Conservation (phyloP, 2,329 filamentous ascomycete genomes). For the Amauroascus verrucosus region DNA sequence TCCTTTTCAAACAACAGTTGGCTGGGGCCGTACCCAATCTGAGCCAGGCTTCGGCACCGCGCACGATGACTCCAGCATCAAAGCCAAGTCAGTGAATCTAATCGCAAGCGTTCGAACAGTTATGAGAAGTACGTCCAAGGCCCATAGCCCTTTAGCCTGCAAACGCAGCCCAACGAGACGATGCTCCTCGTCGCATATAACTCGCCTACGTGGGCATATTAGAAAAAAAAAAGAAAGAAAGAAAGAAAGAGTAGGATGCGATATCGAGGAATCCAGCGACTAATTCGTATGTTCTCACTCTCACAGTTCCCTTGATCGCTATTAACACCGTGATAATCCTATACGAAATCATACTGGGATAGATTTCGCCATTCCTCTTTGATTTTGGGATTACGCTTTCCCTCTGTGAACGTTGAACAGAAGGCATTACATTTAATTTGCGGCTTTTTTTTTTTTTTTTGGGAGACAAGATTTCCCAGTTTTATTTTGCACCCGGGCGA, state of each 20-base stretch:
- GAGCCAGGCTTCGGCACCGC: constrained; percentile 70
- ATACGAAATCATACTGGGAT: constrained; percentile 70
- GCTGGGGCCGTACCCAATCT: constrained; percentile 54
- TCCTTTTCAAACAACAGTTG: constrained; percentile 47
- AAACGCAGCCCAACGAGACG: no score
- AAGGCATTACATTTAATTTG: background rate
- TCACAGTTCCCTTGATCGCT: constrained; percentile 75
- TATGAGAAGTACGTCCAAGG: constrained; percentile 71
- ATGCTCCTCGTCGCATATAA: background rate
- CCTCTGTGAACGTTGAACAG: background rate
- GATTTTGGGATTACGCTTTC: background rate
- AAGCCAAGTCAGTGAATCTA: constrained; percentile 77
- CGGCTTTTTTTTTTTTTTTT: background rate
- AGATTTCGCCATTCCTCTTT: constrained; percentile 21
- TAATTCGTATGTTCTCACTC: background rate
- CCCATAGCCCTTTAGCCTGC: no score
- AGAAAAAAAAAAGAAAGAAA: no score
- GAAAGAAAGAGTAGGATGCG: no score
- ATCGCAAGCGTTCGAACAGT: constrained; percentile 83
- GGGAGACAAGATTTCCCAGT: background rate
- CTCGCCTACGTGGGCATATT: background rate
- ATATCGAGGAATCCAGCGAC: background rate
- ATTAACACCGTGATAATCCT: constrained; percentile 75
- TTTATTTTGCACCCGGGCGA: no score
- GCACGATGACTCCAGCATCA: constrained; percentile 64